These are phyloP conservation scores for Kodamaea sagamina DNA, from an alignment of 805 yeast genomes.

Conservation along the genomic window DNA sequence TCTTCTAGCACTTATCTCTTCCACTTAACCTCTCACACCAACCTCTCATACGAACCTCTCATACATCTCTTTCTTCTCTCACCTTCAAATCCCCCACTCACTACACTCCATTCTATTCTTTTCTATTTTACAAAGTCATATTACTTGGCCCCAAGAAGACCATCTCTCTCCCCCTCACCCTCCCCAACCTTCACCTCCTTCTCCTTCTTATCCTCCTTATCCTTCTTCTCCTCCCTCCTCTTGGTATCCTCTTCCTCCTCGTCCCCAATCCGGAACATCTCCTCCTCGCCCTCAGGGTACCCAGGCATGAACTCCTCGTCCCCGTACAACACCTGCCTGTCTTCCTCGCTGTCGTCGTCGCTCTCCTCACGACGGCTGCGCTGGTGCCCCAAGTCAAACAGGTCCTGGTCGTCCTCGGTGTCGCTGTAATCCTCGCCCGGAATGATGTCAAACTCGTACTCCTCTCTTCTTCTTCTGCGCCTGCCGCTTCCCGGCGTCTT, in stretches of 20 bases:
- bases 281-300: constrained; percentile 40
- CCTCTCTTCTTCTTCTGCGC: constrained; percentile 64
- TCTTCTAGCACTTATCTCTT: too few species aligned
- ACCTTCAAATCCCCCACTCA: too few species aligned
- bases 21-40: too few species aligned
- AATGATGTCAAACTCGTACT: constrained; percentile 75
- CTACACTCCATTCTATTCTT: background rate
- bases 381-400: constrained; percentile 36
- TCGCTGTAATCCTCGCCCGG: constrained; percentile 60
- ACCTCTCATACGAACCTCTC: too few species aligned
- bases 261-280: constrained; percentile 42
- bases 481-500: constrained; percentile 41
- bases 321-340: constrained; percentile 11
- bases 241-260: constrained; percentile 30
- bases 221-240: constrained; percentile 7
- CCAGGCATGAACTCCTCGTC: constrained; percentile 21
- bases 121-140: background rate
- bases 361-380: constrained; percentile 11
- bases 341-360: constrained; percentile 8
- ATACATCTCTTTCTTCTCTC: too few species aligned
- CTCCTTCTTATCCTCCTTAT: constrained; percentile 1
- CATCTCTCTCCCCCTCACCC: background rate
- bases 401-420: constrained; percentile 36
- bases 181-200: constrained; percentile 1
- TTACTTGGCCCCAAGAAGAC: background rate